These are phyloP conservation scores for Ricinus communis DNA, from an alignment of 345 rosid genomes.

Conservation along the genomic window DNA sequence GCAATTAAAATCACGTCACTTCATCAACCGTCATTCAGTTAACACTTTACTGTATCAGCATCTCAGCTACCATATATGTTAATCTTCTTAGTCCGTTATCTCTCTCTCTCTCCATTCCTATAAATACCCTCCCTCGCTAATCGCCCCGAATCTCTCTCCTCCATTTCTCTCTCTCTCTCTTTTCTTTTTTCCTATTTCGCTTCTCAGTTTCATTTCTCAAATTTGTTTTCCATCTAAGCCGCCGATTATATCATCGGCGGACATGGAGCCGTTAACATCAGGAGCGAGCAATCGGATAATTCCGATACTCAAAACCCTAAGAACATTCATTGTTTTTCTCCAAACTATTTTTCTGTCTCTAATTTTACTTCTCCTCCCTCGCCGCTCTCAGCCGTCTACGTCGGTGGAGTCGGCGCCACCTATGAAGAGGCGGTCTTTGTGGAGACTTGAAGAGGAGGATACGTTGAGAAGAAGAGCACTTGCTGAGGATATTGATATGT, in stretches of 20 bases:
- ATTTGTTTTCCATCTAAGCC: constrained; percentile 2
- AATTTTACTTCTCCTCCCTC: constrained; percentile 62
- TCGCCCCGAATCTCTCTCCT: neutral
- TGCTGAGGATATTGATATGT: constrained; percentile 69
- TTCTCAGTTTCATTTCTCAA: neutral
- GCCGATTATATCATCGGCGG: constrained; percentile 45
- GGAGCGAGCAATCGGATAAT: constrained; percentile 98
- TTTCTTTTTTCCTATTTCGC: neutral
- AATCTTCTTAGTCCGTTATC: neutral
- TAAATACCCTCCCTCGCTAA: neutral
- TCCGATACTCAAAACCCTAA: constrained; percentile 58
- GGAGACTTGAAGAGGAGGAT: constrained; percentile 85
- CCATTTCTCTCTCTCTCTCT: neutral
- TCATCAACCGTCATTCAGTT: neutral
- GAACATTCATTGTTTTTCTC: constrained; percentile 46
- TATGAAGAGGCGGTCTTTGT: constrained; percentile 43
- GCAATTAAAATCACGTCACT: neutral
- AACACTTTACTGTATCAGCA: neutral
- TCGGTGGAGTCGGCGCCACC: constrained; percentile 18
- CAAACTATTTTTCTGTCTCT: constrained; percentile 52
- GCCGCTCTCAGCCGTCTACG: constrained; percentile 41
- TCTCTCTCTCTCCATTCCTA: neutral
- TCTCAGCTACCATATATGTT: neutral
- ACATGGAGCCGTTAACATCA: constrained; percentile 85
- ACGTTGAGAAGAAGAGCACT: constrained; percentile 73